phyloP scores from a whole-genome alignment of 2,329 filamentous ascomycete species.

The Fusarium bactridioides region DNA sequence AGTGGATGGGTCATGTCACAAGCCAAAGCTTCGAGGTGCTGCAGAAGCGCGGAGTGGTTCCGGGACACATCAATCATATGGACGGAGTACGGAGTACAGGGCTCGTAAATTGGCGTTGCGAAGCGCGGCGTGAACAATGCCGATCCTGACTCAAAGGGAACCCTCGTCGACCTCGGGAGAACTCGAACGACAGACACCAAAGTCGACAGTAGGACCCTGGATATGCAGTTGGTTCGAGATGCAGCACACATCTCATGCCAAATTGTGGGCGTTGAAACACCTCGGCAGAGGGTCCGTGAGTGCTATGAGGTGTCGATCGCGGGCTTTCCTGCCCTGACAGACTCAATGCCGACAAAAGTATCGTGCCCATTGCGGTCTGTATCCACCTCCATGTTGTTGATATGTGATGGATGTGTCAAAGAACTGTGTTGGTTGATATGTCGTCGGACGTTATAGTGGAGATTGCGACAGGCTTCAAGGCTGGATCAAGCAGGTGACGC shows the following conservation, averaged over 20 bases:
- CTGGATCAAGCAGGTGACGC: conserved; percentile 35
- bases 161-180: conserved; percentile 16
- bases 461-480: conserved; percentile 10
- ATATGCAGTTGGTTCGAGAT: conserved; percentile 41
- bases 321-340: conserved; percentile 25
- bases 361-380: conserved; percentile 1
- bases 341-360: conserved; percentile 27
- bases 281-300: conserved; percentile 17
- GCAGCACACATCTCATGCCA: conserved; percentile 13
- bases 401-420: conserved; percentile 18
- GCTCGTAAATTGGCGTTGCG: conserved; percentile 5
- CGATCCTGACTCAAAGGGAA: conserved; percentile 8
- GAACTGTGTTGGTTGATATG: conserved; percentile 33
- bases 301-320: conserved; percentile 25
- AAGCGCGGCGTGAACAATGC: conserved; percentile 22
- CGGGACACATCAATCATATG: conserved; percentile 1
- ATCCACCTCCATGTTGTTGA: conserved; percentile 8
- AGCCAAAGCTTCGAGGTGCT: conserved; percentile 26
- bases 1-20: conserved; percentile 28
- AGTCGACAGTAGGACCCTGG: conserved; percentile 23
- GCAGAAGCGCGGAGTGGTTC: conserved; percentile 15
- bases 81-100: neutral
- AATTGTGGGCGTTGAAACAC: conserved; percentile 24
- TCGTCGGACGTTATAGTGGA: conserved; percentile 15
- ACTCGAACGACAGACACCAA: conserved; percentile 9